Conservation (phyloP, 148 eudicot genomes). For the Rheum nobile region DNA sequence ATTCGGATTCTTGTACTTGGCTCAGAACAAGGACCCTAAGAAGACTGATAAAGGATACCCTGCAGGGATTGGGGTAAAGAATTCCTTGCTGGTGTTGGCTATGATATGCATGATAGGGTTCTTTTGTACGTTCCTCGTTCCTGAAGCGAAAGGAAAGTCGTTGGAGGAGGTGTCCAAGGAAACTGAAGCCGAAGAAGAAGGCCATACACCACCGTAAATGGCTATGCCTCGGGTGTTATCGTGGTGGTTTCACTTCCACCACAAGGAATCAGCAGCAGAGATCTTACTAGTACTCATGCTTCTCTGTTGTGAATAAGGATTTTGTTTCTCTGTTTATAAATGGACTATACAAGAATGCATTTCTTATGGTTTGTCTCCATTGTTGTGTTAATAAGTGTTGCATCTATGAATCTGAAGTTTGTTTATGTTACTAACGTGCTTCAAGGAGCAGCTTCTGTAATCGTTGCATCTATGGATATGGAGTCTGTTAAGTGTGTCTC, state of each 20-base stretch:
- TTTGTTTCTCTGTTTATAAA: neutral
- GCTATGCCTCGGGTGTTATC: neutral
- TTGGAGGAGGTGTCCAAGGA: constrained; percentile 54
- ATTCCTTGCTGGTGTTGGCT: constrained; percentile 29
- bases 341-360: neutral
- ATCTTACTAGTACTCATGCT: neutral
- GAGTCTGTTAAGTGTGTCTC: no score
- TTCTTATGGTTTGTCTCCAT: neutral
- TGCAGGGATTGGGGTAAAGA: constrained; percentile 43
- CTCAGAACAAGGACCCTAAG: constrained; percentile 29
- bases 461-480: no score
- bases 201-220: neutral
- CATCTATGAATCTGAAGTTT: neutral
- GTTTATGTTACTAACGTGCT: no score
- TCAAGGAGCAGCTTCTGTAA: no score
- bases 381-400: neutral
- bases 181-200: constrained; percentile 18
- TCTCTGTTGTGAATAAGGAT: neutral
- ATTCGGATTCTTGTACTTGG: constrained; percentile 46
- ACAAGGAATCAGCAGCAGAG: neutral
- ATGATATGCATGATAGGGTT: constrained; percentile 30
- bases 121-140: constrained; percentile 41
- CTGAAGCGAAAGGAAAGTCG: constrained; percentile 53
- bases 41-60: constrained; percentile 47
- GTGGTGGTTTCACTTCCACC: neutral